Evolutionary conservation across 176 grass and related monocot genomes (phyloP).

Genomic region (Rhynchospora pubera): DNA sequence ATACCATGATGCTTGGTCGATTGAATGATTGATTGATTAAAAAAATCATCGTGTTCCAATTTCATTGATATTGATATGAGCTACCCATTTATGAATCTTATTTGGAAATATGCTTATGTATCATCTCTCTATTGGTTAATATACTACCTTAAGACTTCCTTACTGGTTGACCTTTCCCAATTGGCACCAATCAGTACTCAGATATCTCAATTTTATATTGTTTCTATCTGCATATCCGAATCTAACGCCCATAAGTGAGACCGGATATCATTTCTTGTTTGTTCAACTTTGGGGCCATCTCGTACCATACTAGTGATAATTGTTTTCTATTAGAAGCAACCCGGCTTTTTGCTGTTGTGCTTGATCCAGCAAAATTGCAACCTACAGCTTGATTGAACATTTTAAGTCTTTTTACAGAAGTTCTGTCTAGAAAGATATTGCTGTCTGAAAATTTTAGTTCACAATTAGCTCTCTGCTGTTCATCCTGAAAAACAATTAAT

Average conservation of each 20-base stretch:
- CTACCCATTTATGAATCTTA: not conserved
- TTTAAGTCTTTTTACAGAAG: not conserved
- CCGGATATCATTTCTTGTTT: not conserved
- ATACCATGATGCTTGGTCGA: constrained; percentile 12
- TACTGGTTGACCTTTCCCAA: constrained; percentile 3
- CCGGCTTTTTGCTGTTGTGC: not conserved
- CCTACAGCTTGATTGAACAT: not conserved
- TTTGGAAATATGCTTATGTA: constrained; percentile 11
- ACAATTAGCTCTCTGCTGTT: too few species aligned
- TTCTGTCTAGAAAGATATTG: not conserved
- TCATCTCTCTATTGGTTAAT: not conserved
- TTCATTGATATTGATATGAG: not conserved
- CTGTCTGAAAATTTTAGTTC: too few species aligned
- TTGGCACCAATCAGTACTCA: not conserved
- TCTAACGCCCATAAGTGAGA: not conserved
- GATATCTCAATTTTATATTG: not conserved
- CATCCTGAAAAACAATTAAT: too few species aligned
- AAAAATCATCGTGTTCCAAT: not conserved
- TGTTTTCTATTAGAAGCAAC: not conserved
- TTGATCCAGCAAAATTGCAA: not conserved
- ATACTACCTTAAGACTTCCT: not conserved
- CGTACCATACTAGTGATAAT: not conserved
- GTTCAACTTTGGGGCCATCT: not conserved
- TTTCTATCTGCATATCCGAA: not conserved
- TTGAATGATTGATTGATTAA: not conserved